A percentile compares a stretch with the other conserved stretches of the same genome.
These are phyloP conservation scores for Pisolithus marmoratus DNA, from an alignment of 768 basidiomycete species.

Conservation along the genomic window DNA sequence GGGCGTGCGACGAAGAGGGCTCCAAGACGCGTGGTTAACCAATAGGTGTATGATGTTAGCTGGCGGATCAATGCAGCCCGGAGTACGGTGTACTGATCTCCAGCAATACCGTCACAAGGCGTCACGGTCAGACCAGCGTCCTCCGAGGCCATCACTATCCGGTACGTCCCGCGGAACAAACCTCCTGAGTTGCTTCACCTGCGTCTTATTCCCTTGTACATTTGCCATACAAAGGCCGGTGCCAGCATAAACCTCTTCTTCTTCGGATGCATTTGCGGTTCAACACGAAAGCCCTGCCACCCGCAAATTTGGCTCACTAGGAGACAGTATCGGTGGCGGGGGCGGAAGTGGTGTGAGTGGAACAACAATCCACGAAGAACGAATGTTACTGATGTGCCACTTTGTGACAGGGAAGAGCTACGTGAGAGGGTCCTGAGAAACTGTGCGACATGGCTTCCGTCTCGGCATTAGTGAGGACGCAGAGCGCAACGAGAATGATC, in stretches of 20 bases:
- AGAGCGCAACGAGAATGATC: conserved; percentile 12
- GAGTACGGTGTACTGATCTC: conserved; percentile 21
- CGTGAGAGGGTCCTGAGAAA: neutral
- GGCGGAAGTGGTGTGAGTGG: conserved; percentile 17
- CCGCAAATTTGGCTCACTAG: conserved; percentile 1
- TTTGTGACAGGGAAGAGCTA: conserved; percentile 1
- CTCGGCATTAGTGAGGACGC: conserved; percentile 22
- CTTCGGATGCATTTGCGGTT: conserved; percentile 12
- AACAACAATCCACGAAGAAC: conserved; percentile 4
- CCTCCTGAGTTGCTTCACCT: conserved; percentile 15
- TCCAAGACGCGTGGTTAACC: conserved; percentile 35
- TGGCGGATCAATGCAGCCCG: neutral
- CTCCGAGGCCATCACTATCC: conserved; percentile 35
- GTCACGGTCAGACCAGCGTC: conserved; percentile 31
- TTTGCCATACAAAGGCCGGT: neutral
- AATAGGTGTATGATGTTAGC: neutral
- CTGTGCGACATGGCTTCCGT: conserved; percentile 10
- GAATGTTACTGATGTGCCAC: neutral
- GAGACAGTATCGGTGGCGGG: conserved; percentile 1
- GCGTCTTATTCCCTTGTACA: neutral
- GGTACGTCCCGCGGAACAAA: conserved; percentile 39
- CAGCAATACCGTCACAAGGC: conserved; percentile 26
- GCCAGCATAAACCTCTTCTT: conserved; percentile 16
- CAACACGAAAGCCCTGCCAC: conserved; percentile 17
- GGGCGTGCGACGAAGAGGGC: conserved; percentile 35